Evolutionary conservation across 2,329 filamentous ascomycete genomes (phyloP).

Genomic region (Aspergillus brunneoviolaceus): DNA sequence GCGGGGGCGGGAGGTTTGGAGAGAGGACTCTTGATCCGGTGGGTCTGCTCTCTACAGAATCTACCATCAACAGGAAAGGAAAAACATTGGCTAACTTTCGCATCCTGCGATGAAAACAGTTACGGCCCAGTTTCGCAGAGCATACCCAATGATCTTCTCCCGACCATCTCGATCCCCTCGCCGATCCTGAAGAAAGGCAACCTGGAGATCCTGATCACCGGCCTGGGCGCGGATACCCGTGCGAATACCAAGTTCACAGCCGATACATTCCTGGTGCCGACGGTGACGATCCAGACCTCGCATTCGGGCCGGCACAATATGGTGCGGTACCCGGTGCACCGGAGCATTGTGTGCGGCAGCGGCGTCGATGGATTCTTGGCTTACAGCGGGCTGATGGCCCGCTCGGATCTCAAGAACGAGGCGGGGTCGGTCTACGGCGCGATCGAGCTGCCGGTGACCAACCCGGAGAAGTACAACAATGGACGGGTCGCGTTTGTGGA

Average conservation of each 20-base stretch:
- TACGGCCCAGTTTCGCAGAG: constrained; percentile 55
- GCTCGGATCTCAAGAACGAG: constrained; percentile 32
- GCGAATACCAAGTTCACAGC: constrained; percentile 51
- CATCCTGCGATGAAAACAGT: constrained; percentile 31
- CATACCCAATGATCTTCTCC: constrained; percentile 52
- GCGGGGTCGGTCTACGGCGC: constrained; percentile 35
- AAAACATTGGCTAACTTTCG: not conserved
- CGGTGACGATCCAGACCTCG: constrained; percentile 67
- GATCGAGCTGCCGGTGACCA: constrained; percentile 49
- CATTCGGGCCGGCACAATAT: constrained; percentile 64
- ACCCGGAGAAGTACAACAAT: constrained; percentile 27
- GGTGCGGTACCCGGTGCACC: constrained; percentile 80
- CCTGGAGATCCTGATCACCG: constrained; percentile 61
- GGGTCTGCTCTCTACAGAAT: constrained; percentile 28
- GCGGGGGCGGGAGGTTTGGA: constrained; percentile 45
- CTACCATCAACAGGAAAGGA: constrained; percentile 61
- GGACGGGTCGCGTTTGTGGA: constrained; percentile 58
- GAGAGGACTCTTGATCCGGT: constrained; percentile 64
- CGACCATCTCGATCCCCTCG: constrained; percentile 58
- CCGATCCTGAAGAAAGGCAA: constrained; percentile 55
- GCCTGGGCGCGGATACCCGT: constrained; percentile 50
- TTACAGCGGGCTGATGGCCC: constrained; percentile 34
- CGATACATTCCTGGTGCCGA: constrained; percentile 72
- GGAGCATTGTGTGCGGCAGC: constrained; percentile 70
- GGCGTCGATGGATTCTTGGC: constrained; percentile 65